Evolutionary conservation across 768 basidiomycete species (phyloP), one percentile per base, ranked within the genome.

Genomic region (Tephrocybe sp.): DNA sequence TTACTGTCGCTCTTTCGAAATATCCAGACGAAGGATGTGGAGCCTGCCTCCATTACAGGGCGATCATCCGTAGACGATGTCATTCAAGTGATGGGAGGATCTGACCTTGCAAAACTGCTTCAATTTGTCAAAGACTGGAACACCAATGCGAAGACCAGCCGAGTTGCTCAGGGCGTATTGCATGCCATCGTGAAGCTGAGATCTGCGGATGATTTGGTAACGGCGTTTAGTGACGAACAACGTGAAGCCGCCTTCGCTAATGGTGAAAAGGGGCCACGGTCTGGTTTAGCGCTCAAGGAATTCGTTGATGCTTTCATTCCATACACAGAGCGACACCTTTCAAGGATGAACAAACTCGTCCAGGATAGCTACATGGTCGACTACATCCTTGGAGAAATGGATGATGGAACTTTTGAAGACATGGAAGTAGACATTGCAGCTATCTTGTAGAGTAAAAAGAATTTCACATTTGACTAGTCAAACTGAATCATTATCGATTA

Each of bases 321-420:
- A 9, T 99, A 98, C 64, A 95, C 95, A 8, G 92, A 96, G 64
- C 79, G 97, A 44, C 97, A 99, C 70, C 80, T 95, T 35, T 70
- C 84, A 30, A 75, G 95, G 57, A 79, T 94, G 65, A 92, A 95
- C 51, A 81, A 84, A 62, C 69, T 97, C 47, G 81, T 97, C 26
- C 92, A 97, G 71, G 97, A 98, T 61, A 97, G 92, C 64, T 98
- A 93, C 61, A 84, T 97, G 54, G 82, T 99, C 47, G 97, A 99
- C 64, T 95, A 89, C 55, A 74, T 93, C 48, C 70, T 93, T 25
- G 81, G 80, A 13, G 90, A 93, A 73, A 93, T 93, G 91, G 91
- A 92, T 60, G 86, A 80, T 54, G 87, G 86, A 21, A 76, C 88
- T 67, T 80, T 88, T 47, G 77, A 74, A 26, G 78, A 53, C 35